Base-by-base conservation (phyloP, 2,329 filamentous ascomycete species). In the Cladorrhinum sp. region DNA sequence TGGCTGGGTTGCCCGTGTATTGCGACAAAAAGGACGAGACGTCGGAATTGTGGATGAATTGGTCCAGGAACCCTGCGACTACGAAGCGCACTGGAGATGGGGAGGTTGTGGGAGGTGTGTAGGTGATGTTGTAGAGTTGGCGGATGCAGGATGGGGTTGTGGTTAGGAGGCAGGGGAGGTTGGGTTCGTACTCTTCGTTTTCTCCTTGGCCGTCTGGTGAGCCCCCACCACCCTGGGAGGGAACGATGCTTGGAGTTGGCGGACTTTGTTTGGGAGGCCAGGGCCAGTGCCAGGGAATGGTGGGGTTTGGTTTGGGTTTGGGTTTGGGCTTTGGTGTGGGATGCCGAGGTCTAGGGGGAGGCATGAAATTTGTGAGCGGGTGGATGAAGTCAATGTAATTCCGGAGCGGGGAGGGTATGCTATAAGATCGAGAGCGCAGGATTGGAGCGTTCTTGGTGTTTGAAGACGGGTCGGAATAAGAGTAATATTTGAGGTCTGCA, bases 331-430 rank as follows among this genome's bases (percentile, higher is more conserved):
- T 18, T 45, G 18, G 41, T 20, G 41, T 55, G 24, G 50, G 27
- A 13, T 50, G 49, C 7, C 45, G 53, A 41, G 22, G 69, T 53
- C 70, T 71, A 53, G 68, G 74, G 1, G 78, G 78, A 2, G 73
- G 71, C 75, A 81, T 78, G 59, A 83, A 83, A 71, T 82, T 78
- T 59, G 74, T 71, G 48, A 82, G 68, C 0, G 81, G 80, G 45
- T 80, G 75, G 25, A 83, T 71, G 62, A 82, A 82, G 57, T 73
- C 74, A 57, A 83, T 73, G 58, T 73, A 67, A 1, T 69, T 65
- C 1, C 70, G 65, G 4, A 83, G 70, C 3, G 68, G 62, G 3
- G 71, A 71, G 0, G 81, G 80, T 1, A 82, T 69, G 1, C 73
- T 73, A 64, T 83, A 82, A 18, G 76, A 70, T 10, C 68, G 74